Evolutionary conservation across 495 filamentous ascomycete species (phyloP).

Genomic region (Letharia columbiana): DNA sequence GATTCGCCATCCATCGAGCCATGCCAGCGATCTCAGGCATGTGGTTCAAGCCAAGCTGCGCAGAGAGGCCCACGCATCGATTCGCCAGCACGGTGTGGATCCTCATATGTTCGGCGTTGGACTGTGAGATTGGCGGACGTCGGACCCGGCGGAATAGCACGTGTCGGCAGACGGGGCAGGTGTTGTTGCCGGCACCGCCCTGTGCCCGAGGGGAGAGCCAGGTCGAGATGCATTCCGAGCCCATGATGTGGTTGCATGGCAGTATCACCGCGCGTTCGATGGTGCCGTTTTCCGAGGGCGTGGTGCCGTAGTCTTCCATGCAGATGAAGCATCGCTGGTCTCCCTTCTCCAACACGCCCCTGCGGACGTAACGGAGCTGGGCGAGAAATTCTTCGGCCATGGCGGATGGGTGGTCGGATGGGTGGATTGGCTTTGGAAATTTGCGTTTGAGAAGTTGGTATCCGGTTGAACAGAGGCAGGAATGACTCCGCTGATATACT

Average conservation of each 20-base stretch:
- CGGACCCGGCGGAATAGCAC: background rate
- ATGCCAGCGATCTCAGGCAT: background rate
- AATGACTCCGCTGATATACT: background rate
- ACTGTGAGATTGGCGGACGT: background rate
- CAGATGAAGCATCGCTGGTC: background rate
- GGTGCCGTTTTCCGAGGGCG: background rate
- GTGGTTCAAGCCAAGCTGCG: background rate
- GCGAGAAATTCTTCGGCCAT: background rate
- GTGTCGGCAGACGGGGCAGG: background rate
- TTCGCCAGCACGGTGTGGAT: background rate
- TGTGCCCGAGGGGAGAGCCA: background rate
- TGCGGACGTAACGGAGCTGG: background rate
- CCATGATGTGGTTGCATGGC: background rate
- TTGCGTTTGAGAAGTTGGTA: background rate
- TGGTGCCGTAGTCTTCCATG: slow-evolving; percentile 1
- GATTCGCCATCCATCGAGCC: background rate
- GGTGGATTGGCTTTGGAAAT: background rate
- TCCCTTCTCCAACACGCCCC: background rate
- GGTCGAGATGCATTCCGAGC: background rate
- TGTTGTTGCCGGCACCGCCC: background rate
- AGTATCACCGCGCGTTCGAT: background rate
- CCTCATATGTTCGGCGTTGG: background rate
- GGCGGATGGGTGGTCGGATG: background rate
- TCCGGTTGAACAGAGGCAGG: background rate
- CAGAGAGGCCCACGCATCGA: background rate